phyloP scores from a whole-genome alignment of 2,329 filamentous ascomycete genomes.

The Penicillium sp. region DNA sequence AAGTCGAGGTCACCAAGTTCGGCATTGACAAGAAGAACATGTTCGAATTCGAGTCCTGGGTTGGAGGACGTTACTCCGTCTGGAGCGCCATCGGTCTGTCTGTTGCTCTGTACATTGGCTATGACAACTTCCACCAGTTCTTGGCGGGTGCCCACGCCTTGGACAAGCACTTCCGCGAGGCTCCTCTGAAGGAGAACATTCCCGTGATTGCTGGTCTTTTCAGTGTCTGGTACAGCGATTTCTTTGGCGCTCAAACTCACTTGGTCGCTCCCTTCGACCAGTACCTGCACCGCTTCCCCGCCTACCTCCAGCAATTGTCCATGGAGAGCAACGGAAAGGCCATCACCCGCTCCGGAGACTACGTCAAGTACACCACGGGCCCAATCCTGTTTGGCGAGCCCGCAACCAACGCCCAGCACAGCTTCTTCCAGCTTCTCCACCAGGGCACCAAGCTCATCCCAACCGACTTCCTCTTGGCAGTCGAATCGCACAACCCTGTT shows the following conservation, averaged over 20 bases:
- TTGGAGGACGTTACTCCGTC: slow-evolving; percentile 95
- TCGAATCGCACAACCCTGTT: slow-evolving; percentile 94
- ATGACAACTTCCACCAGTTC: slow-evolving; percentile 96
- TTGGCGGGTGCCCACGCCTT: slow-evolving; percentile 90
- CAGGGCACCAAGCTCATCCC: slow-evolving; percentile 99
- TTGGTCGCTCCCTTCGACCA: slow-evolving; percentile 97
- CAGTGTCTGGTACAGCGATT: slow-evolving; percentile 98
- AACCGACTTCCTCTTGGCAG: slow-evolving; percentile 94
- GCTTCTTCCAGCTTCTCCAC: slow-evolving; percentile 99
- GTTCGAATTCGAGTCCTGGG: slow-evolving; percentile 99
- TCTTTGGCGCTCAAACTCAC: slow-evolving; percentile 97
- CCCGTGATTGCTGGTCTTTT: slow-evolving; percentile 86
- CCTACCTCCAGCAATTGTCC: slow-evolving; percentile 96
- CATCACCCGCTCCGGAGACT: slow-evolving; percentile 78
- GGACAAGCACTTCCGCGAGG: slow-evolving; percentile 95
- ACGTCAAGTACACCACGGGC: slow-evolving; percentile 96
- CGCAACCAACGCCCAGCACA: slow-evolving; percentile 98
- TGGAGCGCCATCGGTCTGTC: slow-evolving; percentile 98
- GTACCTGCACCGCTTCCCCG: slow-evolving; percentile 97
- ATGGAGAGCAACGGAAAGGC: slow-evolving; percentile 99
- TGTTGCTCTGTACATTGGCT: slow-evolving; percentile 92
- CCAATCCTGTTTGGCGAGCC: slow-evolving; percentile 96
- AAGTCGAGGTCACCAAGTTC: slow-evolving; percentile 93
- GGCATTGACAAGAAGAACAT: slow-evolving; percentile 99
- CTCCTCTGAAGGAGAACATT: slow-evolving; percentile 91